Evolutionary conservation across 2,329 filamentous ascomycete genomes (phyloP).

Genomic region (Ampelomyces quisqualis): DNA sequence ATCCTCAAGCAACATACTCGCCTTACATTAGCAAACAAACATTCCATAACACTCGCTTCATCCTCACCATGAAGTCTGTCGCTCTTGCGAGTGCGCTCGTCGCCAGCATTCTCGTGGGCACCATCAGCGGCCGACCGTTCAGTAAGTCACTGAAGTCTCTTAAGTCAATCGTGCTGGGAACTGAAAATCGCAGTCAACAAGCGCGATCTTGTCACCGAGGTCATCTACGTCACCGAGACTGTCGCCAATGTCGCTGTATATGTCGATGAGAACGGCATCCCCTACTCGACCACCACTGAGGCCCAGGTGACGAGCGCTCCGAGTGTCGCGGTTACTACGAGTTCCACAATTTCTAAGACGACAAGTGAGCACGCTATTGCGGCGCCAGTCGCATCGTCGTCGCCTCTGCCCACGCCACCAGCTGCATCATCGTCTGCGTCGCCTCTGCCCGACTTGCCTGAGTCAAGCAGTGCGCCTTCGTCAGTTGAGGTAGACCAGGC

Average conservation of each 20-base stretch:
- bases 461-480: conserved; percentile 3
- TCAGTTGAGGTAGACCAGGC: neutral
- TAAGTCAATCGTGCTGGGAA: neutral
- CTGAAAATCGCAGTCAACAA: conserved; percentile 29
- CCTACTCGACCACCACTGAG: conserved; percentile 30
- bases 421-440: conserved; percentile 6
- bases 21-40: conserved; percentile 20
- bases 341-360: conserved; percentile 1
- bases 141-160: conserved; percentile 20
- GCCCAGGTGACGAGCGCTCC: conserved; percentile 11
- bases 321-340: conserved; percentile 13
- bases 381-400: conserved; percentile 6
- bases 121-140: conserved; percentile 48
- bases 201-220: conserved; percentile 36
- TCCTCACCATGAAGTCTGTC: conserved; percentile 49
- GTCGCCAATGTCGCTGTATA: conserved; percentile 35
- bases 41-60: conserved; percentile 38
- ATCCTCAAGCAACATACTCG: conserved; percentile 15
- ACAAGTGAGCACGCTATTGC: conserved; percentile 9
- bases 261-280: conserved; percentile 33
- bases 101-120: conserved; percentile 43
- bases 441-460: conserved; percentile 10
- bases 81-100: conserved; percentile 40
- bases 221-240: conserved; percentile 34
- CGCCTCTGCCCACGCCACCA: conserved; percentile 4